Percentiles rank a stretch among this genome's conserved stretches.
phyloP scores from a whole-genome alignment of 2,329 filamentous ascomycete species.

The Colletotrichum sojae region DNA sequence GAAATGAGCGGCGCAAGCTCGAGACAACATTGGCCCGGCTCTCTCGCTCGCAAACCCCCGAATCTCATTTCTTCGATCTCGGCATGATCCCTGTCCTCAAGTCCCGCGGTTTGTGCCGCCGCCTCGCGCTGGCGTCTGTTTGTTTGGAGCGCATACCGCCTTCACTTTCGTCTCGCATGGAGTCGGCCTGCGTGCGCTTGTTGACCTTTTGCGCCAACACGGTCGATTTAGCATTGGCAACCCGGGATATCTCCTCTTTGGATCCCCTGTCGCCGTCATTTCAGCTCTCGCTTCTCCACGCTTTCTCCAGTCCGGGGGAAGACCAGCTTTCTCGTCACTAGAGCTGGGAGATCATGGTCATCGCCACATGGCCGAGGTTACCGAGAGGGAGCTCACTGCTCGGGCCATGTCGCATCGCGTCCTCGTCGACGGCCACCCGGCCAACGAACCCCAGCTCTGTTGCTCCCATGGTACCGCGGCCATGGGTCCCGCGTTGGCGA shows the following conservation, averaged over 20 bases:
- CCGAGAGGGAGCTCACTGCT: conserved; percentile 28
- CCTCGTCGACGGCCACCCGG: neutral
- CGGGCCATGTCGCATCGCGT: conserved; percentile 29
- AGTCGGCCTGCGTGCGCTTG: neutral
- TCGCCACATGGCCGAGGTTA: conserved; percentile 35
- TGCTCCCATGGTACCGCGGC: neutral
- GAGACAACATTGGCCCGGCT: conserved; percentile 38
- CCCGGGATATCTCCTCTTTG: conserved; percentile 1
- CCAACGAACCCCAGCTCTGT: neutral
- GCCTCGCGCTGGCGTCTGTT: neutral
- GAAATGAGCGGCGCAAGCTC: conserved; percentile 11
- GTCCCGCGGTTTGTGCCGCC: neutral
- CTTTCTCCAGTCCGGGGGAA: conserved; percentile 18
- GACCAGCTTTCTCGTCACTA: neutral
- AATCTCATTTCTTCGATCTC: conserved; percentile 14
- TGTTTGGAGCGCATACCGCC: conserved; percentile 36
- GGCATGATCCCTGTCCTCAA: conserved; percentile 16
- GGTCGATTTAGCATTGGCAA: neutral
- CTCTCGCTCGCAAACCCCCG: neutral
- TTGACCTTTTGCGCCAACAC: neutral
- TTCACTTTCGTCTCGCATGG: neutral
- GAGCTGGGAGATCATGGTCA: conserved; percentile 4
- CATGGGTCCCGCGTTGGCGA: conserved; percentile 11
- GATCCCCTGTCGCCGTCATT: neutral
- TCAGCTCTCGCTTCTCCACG: neutral